phyloP scores from a whole-genome alignment of 495 filamentous ascomycete genomes.

The Neurospora africana region DNA sequence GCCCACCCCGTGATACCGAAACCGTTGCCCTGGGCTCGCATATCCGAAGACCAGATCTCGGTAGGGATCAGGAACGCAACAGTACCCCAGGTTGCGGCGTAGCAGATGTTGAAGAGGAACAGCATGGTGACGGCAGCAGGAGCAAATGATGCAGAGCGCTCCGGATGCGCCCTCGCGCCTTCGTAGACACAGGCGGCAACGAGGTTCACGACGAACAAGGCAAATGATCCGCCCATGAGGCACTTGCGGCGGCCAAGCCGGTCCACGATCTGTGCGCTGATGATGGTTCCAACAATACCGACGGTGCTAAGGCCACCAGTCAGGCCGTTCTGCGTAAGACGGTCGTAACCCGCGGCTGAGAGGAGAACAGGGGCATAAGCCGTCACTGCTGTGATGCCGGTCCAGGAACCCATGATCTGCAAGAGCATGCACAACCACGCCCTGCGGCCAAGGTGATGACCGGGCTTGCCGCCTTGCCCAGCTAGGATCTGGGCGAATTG shows the following conservation, averaged over 20 bases:
- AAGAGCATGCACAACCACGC: slow-evolving; percentile 43
- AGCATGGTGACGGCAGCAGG: slow-evolving; percentile 11
- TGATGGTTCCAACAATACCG: slow-evolving; percentile 11
- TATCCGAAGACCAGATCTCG: slow-evolving; percentile 10
- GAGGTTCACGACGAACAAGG: slow-evolving; percentile 7
- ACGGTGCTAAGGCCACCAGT: slow-evolving; percentile 8
- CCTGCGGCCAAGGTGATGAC: slow-evolving; percentile 6
- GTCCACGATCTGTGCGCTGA: slow-evolving; percentile 12
- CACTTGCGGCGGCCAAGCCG: slow-evolving; percentile 8
- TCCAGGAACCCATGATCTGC: slow-evolving; percentile 66
- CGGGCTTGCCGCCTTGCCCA: slow-evolving; percentile 1
- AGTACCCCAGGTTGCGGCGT: slow-evolving; percentile 10
- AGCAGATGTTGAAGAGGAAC: slow-evolving; percentile 10
- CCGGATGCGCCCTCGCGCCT: slow-evolving; percentile 4
- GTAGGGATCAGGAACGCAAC: slow-evolving; percentile 11
- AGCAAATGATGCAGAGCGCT: slow-evolving; percentile 7
- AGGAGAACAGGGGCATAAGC: slow-evolving; percentile 59
- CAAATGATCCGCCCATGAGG: slow-evolving; percentile 5
- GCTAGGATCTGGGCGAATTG: neutral
- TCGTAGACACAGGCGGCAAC: slow-evolving; percentile 7
- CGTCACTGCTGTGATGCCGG: slow-evolving; percentile 62
- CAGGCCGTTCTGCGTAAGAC: slow-evolving; percentile 10
- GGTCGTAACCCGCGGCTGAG: slow-evolving; percentile 9
- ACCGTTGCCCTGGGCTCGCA: slow-evolving; percentile 10
- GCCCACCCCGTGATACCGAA: slow-evolving; percentile 11